A percentile compares a stretch with the other conserved stretches of the same genome.
Evolutionary conservation across 768 basidiomycete genomes (phyloP).

Genomic region (Boletellus ananiceps): DNA sequence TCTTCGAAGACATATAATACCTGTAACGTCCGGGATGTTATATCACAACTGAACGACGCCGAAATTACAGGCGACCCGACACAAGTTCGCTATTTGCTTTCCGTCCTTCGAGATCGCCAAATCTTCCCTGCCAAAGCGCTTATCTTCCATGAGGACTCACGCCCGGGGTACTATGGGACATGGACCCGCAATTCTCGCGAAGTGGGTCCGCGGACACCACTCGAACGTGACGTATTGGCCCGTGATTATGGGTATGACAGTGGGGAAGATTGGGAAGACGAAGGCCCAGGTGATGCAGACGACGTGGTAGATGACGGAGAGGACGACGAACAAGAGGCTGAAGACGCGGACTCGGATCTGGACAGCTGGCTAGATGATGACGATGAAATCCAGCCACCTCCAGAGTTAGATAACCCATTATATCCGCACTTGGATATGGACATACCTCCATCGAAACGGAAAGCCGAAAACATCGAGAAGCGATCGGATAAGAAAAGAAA

Average conservation of each 20-base stretch:
- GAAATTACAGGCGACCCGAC: conserved; percentile 70
- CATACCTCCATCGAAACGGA: conserved; percentile 56
- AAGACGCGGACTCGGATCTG: conserved; percentile 42
- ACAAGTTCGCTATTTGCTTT: conserved; percentile 60
- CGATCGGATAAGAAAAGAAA: conserved; percentile 66
- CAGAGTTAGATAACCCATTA: conserved; percentile 37
- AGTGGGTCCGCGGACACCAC: conserved; percentile 81
- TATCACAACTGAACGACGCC: conserved; percentile 68
- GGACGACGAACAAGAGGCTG: conserved; percentile 63
- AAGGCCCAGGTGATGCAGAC: conserved; percentile 69
- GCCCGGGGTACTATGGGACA: conserved; percentile 93
- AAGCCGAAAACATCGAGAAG: conserved; percentile 47
- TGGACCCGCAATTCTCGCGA: conserved; percentile 80
- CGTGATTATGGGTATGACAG: conserved; percentile 93
- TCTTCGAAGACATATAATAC: conserved; percentile 29
- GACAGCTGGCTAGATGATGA: conserved; percentile 53
- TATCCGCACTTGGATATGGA: conserved; percentile 29
- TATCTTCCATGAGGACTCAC: conserved; percentile 76
- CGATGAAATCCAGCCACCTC: conserved; percentile 54
- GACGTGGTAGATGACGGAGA: conserved; percentile 62
- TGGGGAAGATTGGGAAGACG: conserved; percentile 95
- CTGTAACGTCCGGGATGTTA: conserved; percentile 44
- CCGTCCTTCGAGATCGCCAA: conserved; percentile 55
- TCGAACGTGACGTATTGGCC: conserved; percentile 67
- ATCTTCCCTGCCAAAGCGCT: conserved; percentile 74